Evolutionary conservation across 176 grass and related monocot genomes (phyloP), one percentile per base, ranked within the genome.

Genomic region (Typha latifolia): DNA sequence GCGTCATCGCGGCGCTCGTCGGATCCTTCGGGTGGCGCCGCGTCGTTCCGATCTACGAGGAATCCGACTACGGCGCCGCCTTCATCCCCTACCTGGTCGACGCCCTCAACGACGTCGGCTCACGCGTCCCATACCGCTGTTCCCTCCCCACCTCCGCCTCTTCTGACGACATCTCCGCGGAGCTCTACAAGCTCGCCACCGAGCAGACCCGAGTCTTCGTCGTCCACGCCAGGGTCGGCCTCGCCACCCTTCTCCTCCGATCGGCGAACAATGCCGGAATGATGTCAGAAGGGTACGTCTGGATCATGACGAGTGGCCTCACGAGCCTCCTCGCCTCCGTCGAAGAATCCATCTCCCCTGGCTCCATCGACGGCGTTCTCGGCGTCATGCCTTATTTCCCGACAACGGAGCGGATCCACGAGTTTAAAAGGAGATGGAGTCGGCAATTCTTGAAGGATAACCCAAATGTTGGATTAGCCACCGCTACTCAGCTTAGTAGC

Each of bases 251-350:
- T 18, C 68, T 87, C 37, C 87, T 91, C 21, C 34, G 13, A 0
- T 48, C 64, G 15, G 81, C 78, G 4, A 67, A 63, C 27, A 53
- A 68, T 4, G 12, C 34, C 21, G 88, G 81, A 12, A 91, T 91
- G 84, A 84, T 91, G 84, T 51, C 7, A 19, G 56, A 72, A 53
- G 84, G 78, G 7, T 87, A 72, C 69, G 81, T 37, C 3, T 91
- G 88, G 88, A 91, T 91, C 11, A 51, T 73, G 5, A 87, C 81
- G 4, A 10, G 79, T 47, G 81, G 49, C 12, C 6, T 91, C 51
- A 67, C 84, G 57, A 81, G 12, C 21, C 79, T 81, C n/a, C 67
- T 86, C 0, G 82, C 75, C 12, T 80, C 62, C 19, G 32, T 75
- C 50, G 64, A 67, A 10, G 49, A 49, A 8, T 12, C 0, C 51